Conservation (phyloP, 352 stramenopile genomes). For the Halophytophthora polymorphica region DNA sequence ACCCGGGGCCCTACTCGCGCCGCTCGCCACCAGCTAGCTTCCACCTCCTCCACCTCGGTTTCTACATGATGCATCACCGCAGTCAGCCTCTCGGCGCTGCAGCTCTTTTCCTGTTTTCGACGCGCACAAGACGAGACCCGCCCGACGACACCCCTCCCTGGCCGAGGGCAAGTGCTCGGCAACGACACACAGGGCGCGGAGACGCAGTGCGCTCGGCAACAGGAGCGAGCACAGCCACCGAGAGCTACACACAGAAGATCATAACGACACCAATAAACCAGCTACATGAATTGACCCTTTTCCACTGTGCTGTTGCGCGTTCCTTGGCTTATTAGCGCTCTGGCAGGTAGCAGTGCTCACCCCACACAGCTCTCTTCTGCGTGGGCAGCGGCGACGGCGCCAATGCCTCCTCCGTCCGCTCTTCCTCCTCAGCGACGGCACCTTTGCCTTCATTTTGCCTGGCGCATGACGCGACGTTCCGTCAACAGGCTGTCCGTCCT, state of each 20-base stretch:
- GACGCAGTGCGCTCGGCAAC: conserved; percentile 1
- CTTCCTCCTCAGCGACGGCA: no score
- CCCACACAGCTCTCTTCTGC: no score
- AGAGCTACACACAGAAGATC: not conserved
- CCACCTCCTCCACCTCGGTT: conserved; percentile 29
- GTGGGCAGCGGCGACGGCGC: no score
- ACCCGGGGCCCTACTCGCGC: conserved; percentile 16
- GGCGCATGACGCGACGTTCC: no score
- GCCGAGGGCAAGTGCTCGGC: conserved; percentile 27
- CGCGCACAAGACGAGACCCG: conserved; percentile 4
- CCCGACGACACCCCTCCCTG: conserved; percentile 29
- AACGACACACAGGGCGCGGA: conserved; percentile 13
- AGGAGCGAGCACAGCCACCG: conserved; percentile 5
- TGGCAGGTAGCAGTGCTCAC: no score
- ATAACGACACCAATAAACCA: no score
- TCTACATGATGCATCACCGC: conserved; percentile 12
- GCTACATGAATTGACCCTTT: no score
- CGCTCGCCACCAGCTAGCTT: conserved; percentile 16
- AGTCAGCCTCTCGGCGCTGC: conserved; percentile 5
- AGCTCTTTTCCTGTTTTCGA: conserved; percentile 1
- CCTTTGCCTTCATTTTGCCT: no score
- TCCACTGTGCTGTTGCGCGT: no score
- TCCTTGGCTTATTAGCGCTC: no score
- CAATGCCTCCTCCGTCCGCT: no score
- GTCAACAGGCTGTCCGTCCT: no score